Evolutionary conservation across 2,329 filamentous ascomycete species (phyloP).

Genomic region (Botrytis galanthina): DNA sequence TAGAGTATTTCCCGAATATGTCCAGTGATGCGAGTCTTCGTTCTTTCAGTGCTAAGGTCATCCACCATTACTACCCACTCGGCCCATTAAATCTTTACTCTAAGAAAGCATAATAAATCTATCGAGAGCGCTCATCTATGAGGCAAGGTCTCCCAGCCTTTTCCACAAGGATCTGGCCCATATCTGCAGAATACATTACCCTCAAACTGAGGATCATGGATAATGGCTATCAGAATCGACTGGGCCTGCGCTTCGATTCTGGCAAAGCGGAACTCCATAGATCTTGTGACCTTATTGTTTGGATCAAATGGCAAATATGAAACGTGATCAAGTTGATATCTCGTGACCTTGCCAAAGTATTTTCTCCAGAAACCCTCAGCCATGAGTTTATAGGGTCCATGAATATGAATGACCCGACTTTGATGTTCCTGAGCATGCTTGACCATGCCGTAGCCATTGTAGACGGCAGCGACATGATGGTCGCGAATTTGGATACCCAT

Average conservation of each 20-base stretch:
- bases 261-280: constrained; percentile 22
- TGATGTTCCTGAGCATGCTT: background rate
- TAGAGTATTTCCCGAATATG: background rate
- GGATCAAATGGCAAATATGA: background rate
- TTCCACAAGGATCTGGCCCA: constrained; percentile 10
- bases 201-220: background rate
- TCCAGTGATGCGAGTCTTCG: background rate
- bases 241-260: constrained; percentile 23
- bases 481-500: background rate
- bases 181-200: background rate
- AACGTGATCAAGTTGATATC: background rate
- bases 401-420: background rate
- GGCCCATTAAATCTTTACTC: fast-evolving
- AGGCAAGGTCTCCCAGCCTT: background rate
- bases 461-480: background rate
- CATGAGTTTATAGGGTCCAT: background rate
- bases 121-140: too few relatives aligned
- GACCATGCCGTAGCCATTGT: background rate
- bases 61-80: fast-evolving
- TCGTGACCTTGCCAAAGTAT: background rate
- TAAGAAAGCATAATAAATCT: background rate
- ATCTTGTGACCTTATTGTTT: background rate
- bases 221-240: constrained; percentile 6
- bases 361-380: background rate
- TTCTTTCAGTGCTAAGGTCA: fast-evolving